Conservation (phyloP, 768 basidiomycete species). For the Arthromyces matolae region DNA sequence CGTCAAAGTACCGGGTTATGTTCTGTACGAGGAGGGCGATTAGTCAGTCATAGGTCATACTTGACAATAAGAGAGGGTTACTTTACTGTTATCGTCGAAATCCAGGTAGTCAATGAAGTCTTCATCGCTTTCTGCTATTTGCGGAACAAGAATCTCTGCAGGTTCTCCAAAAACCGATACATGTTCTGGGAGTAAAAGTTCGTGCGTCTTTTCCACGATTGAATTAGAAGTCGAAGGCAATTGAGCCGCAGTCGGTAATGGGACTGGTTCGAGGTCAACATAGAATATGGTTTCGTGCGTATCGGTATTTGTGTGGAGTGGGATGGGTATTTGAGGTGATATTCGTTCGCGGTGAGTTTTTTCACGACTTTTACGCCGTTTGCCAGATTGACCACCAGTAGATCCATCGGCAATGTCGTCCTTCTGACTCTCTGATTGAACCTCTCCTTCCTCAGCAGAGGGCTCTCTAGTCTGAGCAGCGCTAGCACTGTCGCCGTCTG, state of each 20-base stretch:
- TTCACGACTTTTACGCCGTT: constrained; percentile 1
- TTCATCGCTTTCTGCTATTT: constrained; percentile 42
- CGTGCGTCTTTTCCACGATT: constrained; percentile 17
- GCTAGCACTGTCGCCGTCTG: constrained; percentile 16
- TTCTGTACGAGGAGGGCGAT: constrained; percentile 44
- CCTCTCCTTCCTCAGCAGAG: constrained; percentile 19
- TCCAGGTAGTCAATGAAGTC: constrained; percentile 79
- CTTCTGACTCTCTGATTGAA: not conserved
- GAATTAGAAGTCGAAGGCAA: constrained; percentile 10
- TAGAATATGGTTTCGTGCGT: constrained; percentile 39
- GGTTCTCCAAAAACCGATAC: constrained; percentile 56
- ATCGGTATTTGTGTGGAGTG: constrained; percentile 12
- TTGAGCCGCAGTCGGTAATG: constrained; percentile 25
- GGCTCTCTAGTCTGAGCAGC: constrained; percentile 18
- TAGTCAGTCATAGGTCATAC: too few relatives aligned
- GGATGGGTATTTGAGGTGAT: constrained; percentile 15
- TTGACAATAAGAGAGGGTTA: constrained; percentile 24
- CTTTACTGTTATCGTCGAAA: constrained; percentile 57
- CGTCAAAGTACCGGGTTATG: constrained; percentile 65
- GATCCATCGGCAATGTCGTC: not conserved
- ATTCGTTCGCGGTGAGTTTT: constrained; percentile 9
- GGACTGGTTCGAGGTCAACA: constrained; percentile 44
- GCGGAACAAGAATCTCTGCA: constrained; percentile 43
- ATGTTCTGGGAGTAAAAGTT: constrained; percentile 64
- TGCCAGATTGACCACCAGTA: not conserved